Percentiles rank a stretch among this genome's conserved stretches.
Conservation (phyloP, 192 early-diverging fungal genomes). For the Tieghemiomyces parasiticus region DNA sequence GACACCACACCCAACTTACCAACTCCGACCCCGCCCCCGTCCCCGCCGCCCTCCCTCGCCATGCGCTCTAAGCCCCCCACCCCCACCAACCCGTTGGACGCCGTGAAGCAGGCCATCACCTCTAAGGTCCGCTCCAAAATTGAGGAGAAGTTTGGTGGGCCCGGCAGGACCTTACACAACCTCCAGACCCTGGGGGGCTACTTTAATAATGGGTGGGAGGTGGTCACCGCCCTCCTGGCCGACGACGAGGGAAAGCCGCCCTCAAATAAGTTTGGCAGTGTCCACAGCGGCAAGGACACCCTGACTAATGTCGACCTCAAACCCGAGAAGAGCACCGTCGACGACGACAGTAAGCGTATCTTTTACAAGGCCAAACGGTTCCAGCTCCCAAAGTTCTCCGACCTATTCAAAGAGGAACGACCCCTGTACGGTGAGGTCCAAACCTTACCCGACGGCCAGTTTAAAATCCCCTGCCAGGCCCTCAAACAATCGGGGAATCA, state of each 20-base stretch:
- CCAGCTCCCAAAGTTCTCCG: background rate
- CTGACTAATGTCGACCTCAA: background rate
- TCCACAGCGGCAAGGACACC: background rate
- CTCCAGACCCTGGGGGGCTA: background rate
- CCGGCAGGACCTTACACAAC: no score
- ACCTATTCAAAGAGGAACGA: background rate
- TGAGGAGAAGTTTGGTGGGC: no score
- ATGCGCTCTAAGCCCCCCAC: no score
- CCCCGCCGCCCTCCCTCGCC: no score
- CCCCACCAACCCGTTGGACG: no score
- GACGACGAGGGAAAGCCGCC: background rate
- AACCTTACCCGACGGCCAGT: background rate
- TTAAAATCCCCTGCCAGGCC: background rate
- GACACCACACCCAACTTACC: no score
- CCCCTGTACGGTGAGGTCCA: background rate
- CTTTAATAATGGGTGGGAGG: background rate
- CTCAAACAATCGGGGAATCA: background rate
- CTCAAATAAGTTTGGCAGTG: background rate
- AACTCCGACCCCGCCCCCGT: no score
- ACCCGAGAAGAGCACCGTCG: background rate
- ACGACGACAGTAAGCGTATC: background rate
- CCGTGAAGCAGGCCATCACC: background rate
- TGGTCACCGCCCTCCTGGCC: background rate
- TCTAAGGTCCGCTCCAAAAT: background rate
- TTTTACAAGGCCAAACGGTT: background rate